A percentile compares a stretch with the other conserved stretches of the same genome.
Evolutionary conservation across 352 stramenopile species (phyloP).

Genomic region (Pythium brassicae): DNA sequence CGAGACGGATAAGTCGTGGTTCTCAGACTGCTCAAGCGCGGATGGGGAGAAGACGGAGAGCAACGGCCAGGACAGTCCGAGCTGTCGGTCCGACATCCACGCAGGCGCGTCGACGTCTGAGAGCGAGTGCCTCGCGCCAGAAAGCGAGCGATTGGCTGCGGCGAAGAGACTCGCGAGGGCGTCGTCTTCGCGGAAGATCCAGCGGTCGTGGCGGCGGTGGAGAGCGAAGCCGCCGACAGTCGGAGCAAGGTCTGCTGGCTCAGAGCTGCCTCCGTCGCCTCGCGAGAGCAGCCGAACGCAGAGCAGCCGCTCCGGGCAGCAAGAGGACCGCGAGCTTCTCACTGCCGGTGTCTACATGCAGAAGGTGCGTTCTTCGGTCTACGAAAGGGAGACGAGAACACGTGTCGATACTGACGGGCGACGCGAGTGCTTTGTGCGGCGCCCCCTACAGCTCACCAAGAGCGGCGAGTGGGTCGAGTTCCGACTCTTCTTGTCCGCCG

Average conservation of each 20-base stretch:
- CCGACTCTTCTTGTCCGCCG: conserved; percentile 5
- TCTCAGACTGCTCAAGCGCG: conserved; percentile 21
- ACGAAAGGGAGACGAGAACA: not conserved
- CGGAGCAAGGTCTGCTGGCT: not conserved
- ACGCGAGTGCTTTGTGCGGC: not conserved
- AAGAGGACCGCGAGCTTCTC: not conserved
- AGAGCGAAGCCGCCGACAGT: not conserved
- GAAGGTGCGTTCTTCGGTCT: conserved; percentile 4
- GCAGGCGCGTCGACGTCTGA: not conserved
- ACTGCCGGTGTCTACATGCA: conserved; percentile 5
- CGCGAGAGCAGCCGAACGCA: not conserved
- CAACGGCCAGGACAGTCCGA: conserved; percentile 9
- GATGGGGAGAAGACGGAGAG: conserved; percentile 9
- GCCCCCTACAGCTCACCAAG: conserved; percentile 3
- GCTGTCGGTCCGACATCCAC: not conserved
- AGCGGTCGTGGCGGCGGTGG: conserved; percentile 15
- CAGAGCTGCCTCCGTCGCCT: not conserved
- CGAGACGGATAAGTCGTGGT: conserved; percentile 14
- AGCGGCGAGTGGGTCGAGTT: conserved; percentile 5
- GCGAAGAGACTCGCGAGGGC: not conserved
- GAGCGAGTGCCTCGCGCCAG: not conserved
- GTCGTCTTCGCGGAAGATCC: conserved; percentile 12
- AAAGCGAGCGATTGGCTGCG: not conserved
- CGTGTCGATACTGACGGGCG: not conserved
- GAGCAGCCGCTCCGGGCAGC: not conserved